Percentiles rank a stretch among this genome's conserved stretches.
phyloP scores from a whole-genome alignment of 495 filamentous ascomycete species.

The Pseudevernia furfuracea region DNA sequence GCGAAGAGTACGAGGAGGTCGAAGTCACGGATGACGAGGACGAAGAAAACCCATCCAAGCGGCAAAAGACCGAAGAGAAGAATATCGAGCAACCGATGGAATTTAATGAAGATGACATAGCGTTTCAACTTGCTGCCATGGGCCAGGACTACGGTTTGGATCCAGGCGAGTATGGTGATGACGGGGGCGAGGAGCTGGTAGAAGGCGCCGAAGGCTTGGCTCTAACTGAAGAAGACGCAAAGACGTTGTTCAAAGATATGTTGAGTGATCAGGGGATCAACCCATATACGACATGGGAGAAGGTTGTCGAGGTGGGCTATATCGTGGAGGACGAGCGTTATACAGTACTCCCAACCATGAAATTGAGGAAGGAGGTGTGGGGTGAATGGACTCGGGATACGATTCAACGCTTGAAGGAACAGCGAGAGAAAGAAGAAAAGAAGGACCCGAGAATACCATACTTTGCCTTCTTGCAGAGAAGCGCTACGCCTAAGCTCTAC shows the following conservation, averaged over 20 bases:
- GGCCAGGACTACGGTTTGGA: slow-evolving; percentile 66
- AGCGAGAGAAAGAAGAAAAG: slow-evolving; percentile 69
- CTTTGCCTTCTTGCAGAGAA: slow-evolving; percentile 68
- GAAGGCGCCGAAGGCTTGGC: slow-evolving; percentile 61
- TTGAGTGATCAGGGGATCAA: slow-evolving; percentile 73
- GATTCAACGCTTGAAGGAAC: slow-evolving; percentile 62
- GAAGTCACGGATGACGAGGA: slow-evolving; percentile 71
- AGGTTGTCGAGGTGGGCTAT: slow-evolving; percentile 68
- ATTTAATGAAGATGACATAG: slow-evolving; percentile 93
- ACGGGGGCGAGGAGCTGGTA: slow-evolving; percentile 56
- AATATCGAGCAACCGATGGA: slow-evolving; percentile 57
- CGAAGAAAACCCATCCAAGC: slow-evolving; percentile 51
- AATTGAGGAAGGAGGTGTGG: slow-evolving; percentile 71
- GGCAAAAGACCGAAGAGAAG: slow-evolving; percentile 55
- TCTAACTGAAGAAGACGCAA: slow-evolving; percentile 60
- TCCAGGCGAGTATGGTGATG: slow-evolving; percentile 62
- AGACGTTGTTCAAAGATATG: slow-evolving; percentile 74
- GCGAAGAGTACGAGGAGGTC: slow-evolving; percentile 78
- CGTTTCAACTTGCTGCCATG: slow-evolving; percentile 83
- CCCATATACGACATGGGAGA: slow-evolving; percentile 90
- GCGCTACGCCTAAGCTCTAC: slow-evolving; percentile 82
- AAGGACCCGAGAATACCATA: slow-evolving; percentile 80
- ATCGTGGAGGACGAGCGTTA: slow-evolving; percentile 84
- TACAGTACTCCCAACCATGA: slow-evolving; percentile 71
- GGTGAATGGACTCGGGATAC: slow-evolving; percentile 68